phyloP scores from a whole-genome alignment of 2,329 filamentous ascomycete genomes.

The Talaromyces verruculosus region DNA sequence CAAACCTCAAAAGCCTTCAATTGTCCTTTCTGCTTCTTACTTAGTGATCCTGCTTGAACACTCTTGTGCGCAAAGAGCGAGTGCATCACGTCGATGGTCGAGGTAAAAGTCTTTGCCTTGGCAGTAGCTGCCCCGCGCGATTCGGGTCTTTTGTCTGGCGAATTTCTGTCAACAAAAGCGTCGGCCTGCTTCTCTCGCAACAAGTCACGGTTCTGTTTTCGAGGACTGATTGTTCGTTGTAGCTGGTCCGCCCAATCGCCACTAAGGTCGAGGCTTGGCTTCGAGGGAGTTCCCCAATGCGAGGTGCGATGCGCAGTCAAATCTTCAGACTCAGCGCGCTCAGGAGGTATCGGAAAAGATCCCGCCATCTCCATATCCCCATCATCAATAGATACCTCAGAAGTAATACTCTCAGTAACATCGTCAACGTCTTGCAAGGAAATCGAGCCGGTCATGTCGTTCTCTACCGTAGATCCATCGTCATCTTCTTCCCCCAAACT shows the following conservation, averaged over 20 bases:
- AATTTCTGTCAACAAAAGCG: slow-evolving; percentile 52
- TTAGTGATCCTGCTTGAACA: slow-evolving; percentile 50
- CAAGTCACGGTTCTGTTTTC: slow-evolving; percentile 81
- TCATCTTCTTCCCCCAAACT: slow-evolving; percentile 34
- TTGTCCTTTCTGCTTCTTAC: slow-evolving; percentile 58
- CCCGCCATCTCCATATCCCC: slow-evolving; percentile 82
- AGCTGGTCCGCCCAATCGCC: slow-evolving; percentile 94
- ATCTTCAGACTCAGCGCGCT: slow-evolving; percentile 71
- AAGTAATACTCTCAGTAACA: slow-evolving; percentile 55
- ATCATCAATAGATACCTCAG: slow-evolving; percentile 62
- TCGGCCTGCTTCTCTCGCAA: slow-evolving; percentile 65
- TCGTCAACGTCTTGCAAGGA: slow-evolving; percentile 64
- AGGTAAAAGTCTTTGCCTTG: slow-evolving; percentile 67
- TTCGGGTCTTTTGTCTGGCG: slow-evolving; percentile 35
- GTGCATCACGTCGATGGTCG: slow-evolving; percentile 94
- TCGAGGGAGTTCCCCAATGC: slow-evolving; percentile 52
- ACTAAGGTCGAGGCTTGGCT: slow-evolving; percentile 57
- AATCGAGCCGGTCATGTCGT: slow-evolving; percentile 81
- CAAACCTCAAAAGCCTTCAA: slow-evolving; percentile 84
- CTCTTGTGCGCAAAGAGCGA: slow-evolving; percentile 75
- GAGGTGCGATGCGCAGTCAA: slow-evolving; percentile 44
- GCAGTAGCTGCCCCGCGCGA: slow-evolving; percentile 24
- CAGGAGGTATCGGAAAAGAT: slow-evolving; percentile 71
- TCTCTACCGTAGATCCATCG: slow-evolving; percentile 85
- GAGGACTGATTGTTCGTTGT: slow-evolving; percentile 88